Percentiles rank a stretch among this genome's conserved stretches.
Evolutionary conservation across 148 eudicot genomes (phyloP).

Genomic region (Fagopyrum esculentum): DNA sequence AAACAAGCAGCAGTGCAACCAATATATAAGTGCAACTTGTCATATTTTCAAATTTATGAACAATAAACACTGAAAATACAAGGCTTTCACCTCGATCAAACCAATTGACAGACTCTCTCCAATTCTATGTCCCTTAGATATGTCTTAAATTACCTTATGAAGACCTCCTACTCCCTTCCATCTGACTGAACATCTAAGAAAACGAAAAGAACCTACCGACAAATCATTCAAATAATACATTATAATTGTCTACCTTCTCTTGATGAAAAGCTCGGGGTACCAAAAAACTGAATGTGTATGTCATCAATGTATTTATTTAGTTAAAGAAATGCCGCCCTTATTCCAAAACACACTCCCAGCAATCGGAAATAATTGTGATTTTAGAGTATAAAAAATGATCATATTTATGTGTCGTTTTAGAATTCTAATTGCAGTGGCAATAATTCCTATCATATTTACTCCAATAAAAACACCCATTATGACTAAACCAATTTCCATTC

Average conservation of each 20-base stretch:
- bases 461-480: too few species aligned
- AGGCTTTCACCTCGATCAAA: not conserved
- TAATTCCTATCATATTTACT: too few species aligned
- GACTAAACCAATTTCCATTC: too few species aligned
- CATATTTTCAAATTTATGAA: not conserved
- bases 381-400: too few species aligned
- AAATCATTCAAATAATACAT: not conserved
- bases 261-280: not conserved
- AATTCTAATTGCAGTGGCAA: too few species aligned
- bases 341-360: not conserved
- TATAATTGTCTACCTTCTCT: not conserved
- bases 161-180: not conserved
- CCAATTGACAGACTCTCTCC: not conserved
- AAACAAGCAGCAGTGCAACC: not conserved
- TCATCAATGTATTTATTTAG: not conserved
- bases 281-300: not conserved
- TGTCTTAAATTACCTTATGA: not conserved
- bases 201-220: not conserved
- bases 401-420: too few species aligned
- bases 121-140: not conserved
- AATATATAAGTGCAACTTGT: not conserved
- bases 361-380: too few species aligned
- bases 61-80: not conserved
- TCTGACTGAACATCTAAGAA: not conserved
- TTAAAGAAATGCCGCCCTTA: not conserved